These are phyloP conservation scores for Dactylellina sp. DNA, from an alignment of 2,329 filamentous ascomycete species.

Conservation along the genomic window DNA sequence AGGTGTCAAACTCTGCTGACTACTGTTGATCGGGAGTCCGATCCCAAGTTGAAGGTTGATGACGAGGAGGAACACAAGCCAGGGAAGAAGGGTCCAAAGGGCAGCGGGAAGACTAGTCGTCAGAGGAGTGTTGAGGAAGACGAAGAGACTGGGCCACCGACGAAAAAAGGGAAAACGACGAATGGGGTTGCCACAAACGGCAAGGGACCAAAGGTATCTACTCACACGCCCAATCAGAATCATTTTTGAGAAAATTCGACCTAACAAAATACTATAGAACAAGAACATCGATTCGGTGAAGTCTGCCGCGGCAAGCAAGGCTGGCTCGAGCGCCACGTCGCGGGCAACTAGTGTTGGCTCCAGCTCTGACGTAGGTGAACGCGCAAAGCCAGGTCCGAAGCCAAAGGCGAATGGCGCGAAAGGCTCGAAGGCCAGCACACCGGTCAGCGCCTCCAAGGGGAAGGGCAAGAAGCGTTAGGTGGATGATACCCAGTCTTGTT, in stretches of 20 bases:
- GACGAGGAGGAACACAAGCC: conserved; percentile 66
- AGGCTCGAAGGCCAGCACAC: conserved; percentile 52
- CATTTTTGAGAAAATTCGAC: too few relatives aligned
- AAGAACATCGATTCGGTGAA: conserved; percentile 93
- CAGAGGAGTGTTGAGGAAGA: conserved; percentile 74
- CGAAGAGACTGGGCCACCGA: conserved; percentile 83
- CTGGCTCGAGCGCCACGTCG: conserved; percentile 80
- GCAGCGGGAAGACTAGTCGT: conserved; percentile 75
- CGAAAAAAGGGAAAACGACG: conserved; percentile 82
- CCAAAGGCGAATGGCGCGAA: conserved; percentile 43
- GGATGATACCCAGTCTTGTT: neutral
- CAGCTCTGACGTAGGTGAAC: conserved; percentile 68
- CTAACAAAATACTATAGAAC: conserved; percentile 71
- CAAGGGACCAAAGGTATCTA: conserved; percentile 60
- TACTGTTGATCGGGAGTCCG: conserved; percentile 94
- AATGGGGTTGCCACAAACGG: conserved; percentile 57
- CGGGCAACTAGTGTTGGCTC: conserved; percentile 90
- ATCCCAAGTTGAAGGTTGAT: conserved; percentile 71
- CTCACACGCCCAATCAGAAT: too few relatives aligned
- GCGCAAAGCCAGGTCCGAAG: conserved; percentile 50
- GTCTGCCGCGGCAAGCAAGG: conserved; percentile 75
- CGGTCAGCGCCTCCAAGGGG: conserved; percentile 35
- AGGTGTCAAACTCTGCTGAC: conserved; percentile 94
- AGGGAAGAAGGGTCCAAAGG: conserved; percentile 68
- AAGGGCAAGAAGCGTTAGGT: conserved; percentile 51